Conservation (phyloP, 305 asterid species). For the Fraxinus dipetala region DNA sequence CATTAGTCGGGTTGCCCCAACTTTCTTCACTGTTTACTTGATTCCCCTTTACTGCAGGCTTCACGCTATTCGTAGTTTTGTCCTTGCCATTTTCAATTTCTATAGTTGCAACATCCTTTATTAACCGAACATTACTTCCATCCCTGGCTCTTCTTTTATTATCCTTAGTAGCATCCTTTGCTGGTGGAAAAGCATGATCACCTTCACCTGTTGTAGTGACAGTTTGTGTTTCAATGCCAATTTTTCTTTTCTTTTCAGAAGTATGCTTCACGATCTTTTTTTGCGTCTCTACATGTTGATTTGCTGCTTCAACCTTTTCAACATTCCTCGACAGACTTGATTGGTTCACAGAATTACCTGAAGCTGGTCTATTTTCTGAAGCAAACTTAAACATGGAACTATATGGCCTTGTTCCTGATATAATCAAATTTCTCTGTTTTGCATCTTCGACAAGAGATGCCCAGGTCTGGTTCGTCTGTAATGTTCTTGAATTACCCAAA, state of each 20-base stretch:
- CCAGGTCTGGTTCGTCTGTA: slow-evolving; percentile 78
- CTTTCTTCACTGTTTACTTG: slow-evolving; percentile 32
- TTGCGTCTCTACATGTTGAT: slow-evolving; percentile 28
- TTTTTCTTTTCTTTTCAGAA: slow-evolving; percentile 51
- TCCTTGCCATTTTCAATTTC: slow-evolving; percentile 28
- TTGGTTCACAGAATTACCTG: slow-evolving; percentile 36
- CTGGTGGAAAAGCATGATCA: slow-evolving; percentile 26
- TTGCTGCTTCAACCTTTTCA: slow-evolving; percentile 32
- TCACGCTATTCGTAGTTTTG: slow-evolving; percentile 28
- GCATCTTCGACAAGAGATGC: slow-evolving; percentile 84
- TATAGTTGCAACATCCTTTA: slow-evolving; percentile 30
- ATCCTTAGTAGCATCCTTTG: slow-evolving; percentile 32
- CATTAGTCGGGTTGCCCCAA: slow-evolving; percentile 19
- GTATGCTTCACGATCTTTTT: slow-evolving; percentile 32
- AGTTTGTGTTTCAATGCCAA: slow-evolving; percentile 22
- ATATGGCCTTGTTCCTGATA: slow-evolving; percentile 71
- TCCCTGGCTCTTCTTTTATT: slow-evolving; percentile 36
- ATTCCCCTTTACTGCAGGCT: slow-evolving; percentile 31
- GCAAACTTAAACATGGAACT: slow-evolving; percentile 39
- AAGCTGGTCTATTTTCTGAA: slow-evolving; percentile 30
- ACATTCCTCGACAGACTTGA: slow-evolving; percentile 36
- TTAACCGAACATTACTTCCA: slow-evolving; percentile 26
- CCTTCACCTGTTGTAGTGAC: slow-evolving; percentile 26
- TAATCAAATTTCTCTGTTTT: slow-evolving; percentile 58
- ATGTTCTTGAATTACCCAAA: slow-evolving; percentile 78